Percentiles rank a stretch among this genome's conserved stretches.
phyloP scores from a whole-genome alignment of 768 basidiomycete genomes.

The Mycena amicta region DNA sequence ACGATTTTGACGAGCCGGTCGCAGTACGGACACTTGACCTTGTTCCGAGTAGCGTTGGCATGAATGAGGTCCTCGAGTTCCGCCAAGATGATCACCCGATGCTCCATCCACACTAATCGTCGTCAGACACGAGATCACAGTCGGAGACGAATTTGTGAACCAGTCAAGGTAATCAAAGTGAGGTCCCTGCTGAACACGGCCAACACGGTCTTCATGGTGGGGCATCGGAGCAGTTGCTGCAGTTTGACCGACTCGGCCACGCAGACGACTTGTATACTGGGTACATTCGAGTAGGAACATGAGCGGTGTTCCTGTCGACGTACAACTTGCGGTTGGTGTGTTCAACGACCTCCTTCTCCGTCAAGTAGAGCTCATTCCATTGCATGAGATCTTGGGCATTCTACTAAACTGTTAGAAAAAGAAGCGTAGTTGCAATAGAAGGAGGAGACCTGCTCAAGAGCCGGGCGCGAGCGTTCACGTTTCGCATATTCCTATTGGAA shows the following conservation, averaged over 20 bases:
- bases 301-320: not conserved
- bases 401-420: not conserved
- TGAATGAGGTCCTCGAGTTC: not conserved
- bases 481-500: not conserved
- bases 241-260: not conserved
- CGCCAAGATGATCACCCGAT: not conserved
- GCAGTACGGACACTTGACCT: slow-evolving; percentile 3
- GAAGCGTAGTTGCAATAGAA: too few species aligned
- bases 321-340: not conserved
- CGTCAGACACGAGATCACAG: not conserved
- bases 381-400: not conserved
- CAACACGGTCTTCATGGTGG: not conserved
- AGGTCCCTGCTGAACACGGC: slow-evolving; percentile 2
- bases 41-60: not conserved
- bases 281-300: too few species aligned
- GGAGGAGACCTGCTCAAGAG: not conserved
- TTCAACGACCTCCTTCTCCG: not conserved
- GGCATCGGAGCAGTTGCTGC: slow-evolving; percentile 5
- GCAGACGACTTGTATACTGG: too few species aligned
- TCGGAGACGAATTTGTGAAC: slow-evolving; percentile 1
- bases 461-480: not conserved
- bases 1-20: not conserved
- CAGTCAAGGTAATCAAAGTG: not conserved
- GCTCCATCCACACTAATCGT: slow-evolving; percentile 4
- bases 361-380: slow-evolving; percentile 1